These are phyloP conservation scores for Calonectria crousiana DNA, from an alignment of 2,329 filamentous ascomycete species.

Conservation along the genomic window DNA sequence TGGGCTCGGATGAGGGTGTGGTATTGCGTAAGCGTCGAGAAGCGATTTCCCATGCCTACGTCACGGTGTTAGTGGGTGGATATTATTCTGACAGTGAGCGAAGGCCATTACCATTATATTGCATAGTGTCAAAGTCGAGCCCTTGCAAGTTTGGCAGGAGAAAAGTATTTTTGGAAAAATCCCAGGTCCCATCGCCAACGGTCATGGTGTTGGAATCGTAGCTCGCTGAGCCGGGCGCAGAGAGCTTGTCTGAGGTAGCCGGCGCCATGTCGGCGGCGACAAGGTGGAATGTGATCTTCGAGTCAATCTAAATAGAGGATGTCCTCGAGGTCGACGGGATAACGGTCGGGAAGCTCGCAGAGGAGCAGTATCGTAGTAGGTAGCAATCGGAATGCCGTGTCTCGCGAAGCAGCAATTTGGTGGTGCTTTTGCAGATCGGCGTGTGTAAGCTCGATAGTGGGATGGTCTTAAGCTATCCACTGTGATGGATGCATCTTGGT, in stretches of 20 bases:
- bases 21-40: constrained; percentile 77
- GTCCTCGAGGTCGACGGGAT: constrained; percentile 2
- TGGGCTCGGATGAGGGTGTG: constrained; percentile 78
- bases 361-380: neutral
- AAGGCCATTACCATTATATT: constrained; percentile 79
- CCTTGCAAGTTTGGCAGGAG: constrained; percentile 82
- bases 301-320: constrained; percentile 27
- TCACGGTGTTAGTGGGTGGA: constrained; percentile 31
- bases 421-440: neutral
- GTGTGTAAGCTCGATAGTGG: constrained; percentile 5
- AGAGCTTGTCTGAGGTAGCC: constrained; percentile 69
- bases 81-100: neutral
- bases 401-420: neutral
- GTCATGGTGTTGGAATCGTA: constrained; percentile 81
- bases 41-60: constrained; percentile 86
- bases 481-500: constrained; percentile 22
- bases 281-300: constrained; percentile 39
- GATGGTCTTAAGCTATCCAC: constrained; percentile 24
- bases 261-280: constrained; percentile 70
- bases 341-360: neutral
- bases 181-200: constrained; percentile 88
- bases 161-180: constrained; percentile 81
- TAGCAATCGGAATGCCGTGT: constrained; percentile 26
- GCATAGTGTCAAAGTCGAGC: constrained; percentile 84
- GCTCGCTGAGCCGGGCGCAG: constrained; percentile 77